These are phyloP conservation scores for Nicotiana paniculata DNA, from an alignment of 257 asterid genomes.

Conservation along the genomic window DNA sequence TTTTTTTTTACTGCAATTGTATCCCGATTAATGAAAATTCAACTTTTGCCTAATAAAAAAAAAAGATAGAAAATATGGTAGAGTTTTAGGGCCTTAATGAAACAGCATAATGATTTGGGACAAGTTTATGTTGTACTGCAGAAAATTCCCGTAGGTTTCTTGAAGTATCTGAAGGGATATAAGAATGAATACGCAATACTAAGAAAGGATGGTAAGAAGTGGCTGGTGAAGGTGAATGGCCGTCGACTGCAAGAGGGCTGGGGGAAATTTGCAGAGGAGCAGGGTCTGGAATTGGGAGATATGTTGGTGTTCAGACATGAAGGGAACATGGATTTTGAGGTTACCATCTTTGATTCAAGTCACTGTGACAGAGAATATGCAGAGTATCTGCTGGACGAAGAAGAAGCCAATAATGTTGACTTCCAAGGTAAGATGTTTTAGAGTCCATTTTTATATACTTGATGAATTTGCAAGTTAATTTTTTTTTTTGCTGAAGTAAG, in stretches of 20 bases:
- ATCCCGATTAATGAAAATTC: too few species aligned
- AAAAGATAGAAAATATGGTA: too few species aligned
- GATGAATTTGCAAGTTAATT: background rate
- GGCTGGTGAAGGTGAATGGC: background rate
- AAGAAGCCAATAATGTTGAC: background rate
- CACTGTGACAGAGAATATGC: background rate
- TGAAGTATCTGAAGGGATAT: background rate
- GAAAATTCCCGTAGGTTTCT: background rate
- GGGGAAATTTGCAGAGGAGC: background rate
- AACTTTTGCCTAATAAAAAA: too few species aligned
- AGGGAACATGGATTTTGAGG: slow-evolving; percentile 16
- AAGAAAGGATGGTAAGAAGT: background rate
- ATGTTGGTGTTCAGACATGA: slow-evolving; percentile 13
- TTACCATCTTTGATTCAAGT: slow-evolving; percentile 1
- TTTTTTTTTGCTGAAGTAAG: too few species aligned
- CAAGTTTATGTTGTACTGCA: background rate
- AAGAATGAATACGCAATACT: background rate
- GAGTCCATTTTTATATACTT: background rate
- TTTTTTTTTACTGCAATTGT: too few species aligned
- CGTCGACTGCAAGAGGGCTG: background rate
- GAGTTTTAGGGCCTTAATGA: too few species aligned
- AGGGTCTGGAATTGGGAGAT: background rate
- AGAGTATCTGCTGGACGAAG: background rate
- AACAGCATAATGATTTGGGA: too few species aligned
- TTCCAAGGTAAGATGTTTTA: too few species aligned